Base-by-base conservation (phyloP, 768 basidiomycete genomes). In the Hericium erinaceus region DNA sequence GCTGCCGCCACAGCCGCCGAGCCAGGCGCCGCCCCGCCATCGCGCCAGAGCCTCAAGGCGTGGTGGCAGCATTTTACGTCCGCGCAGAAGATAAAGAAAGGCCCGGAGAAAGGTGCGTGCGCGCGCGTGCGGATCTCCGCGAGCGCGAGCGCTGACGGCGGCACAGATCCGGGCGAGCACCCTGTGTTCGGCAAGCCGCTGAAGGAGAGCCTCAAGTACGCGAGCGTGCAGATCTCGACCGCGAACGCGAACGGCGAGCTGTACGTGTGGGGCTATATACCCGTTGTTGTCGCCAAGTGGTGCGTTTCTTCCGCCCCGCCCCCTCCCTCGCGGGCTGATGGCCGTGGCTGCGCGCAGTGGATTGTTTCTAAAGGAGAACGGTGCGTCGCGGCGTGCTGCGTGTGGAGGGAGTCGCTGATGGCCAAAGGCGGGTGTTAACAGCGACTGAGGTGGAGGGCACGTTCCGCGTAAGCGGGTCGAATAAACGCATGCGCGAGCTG, bases 241-340 rank as follows among this genome's bases (percentile, higher is more conserved):
- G 85, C 90, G 6, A 89, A 87, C 58, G 77, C 86, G 11, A 82
- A 82, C 59, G 92, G 92, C 8, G 84, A 89, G 62, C 77, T 92
- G 16, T 91, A 89, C 68, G 87, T 93, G 5, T 95, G 91, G 88
- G 93, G 95, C 1, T 89, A 89, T 68, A 91, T 99, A 52, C 95
- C 95, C 9, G 92, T 98, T 44, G 94, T 98, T 54, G 95, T 99
- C 44, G 95, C 95, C 49, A 98, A 97, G 73, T 98, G 93, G 92
- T 92, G 64, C 66, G 85, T 73, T 55, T 50, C 22, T 20, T 39
- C 54, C 37, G 15, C 39, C 46, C 48, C 41, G 52, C 22, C 48
- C 57, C 39, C 58, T 56, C 63, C 55, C 38, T 61, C 33, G 58
- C 40, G 28, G 62, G 49, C 52, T 61, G 33, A 52, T 57, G 46